Evolutionary conservation across 2,329 filamentous ascomycete genomes (phyloP).

Genomic region (Scytalidium sp.): DNA sequence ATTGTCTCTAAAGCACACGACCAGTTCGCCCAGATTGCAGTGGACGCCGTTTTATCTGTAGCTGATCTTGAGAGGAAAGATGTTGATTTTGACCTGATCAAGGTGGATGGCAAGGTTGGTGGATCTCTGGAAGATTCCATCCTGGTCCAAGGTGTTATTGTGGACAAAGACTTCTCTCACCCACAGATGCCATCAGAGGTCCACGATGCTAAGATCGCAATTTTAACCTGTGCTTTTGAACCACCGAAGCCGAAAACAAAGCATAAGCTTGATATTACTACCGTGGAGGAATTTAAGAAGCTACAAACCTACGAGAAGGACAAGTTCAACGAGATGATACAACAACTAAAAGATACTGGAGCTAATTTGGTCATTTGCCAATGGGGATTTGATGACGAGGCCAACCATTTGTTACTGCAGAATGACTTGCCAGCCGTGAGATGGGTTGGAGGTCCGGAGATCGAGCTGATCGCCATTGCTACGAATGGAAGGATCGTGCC

Average conservation of each 20-base stretch:
- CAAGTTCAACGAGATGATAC: conserved; percentile 98
- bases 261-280: conserved; percentile 97
- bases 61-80: conserved; percentile 95
- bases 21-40: conserved; percentile 95
- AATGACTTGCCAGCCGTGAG: conserved; percentile 93
- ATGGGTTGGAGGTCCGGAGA: conserved; percentile 98
- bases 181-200: conserved; percentile 98
- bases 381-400: conserved; percentile 99
- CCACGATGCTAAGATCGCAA: conserved; percentile 92
- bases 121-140: conserved; percentile 90
- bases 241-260: conserved; percentile 99
- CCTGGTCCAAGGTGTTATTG: conserved; percentile 94
- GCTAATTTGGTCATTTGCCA: conserved; percentile 98
- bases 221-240: conserved; percentile 96
- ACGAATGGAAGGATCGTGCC: conserved; percentile 98
- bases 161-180: conserved; percentile 99
- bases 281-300: conserved; percentile 97
- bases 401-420: conserved; percentile 94
- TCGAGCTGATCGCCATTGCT: conserved; percentile 96
- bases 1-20: conserved; percentile 99
- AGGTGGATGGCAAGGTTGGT: conserved; percentile 97
- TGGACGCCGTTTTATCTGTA: conserved; percentile 94
- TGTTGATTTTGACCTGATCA: conserved; percentile 98
- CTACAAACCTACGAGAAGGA: conserved; percentile 92
- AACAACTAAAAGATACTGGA: conserved; percentile 95